phyloP scores from a whole-genome alignment of 129 eudicot species.

The Pseudognaphalium luteoalbum region DNA sequence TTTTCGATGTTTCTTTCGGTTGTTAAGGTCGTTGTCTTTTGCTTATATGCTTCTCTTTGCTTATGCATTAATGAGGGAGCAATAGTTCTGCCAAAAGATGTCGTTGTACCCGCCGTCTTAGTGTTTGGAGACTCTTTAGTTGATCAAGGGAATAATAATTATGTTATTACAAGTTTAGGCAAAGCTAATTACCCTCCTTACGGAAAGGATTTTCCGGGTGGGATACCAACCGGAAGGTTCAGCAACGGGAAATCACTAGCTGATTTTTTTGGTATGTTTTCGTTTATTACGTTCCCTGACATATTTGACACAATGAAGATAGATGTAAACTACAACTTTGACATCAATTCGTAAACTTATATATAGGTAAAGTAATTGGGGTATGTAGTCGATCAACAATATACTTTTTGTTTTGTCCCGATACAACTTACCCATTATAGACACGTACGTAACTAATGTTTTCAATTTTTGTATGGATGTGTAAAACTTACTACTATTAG shows the following conservation, averaged over 20 bases:
- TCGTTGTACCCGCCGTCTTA: conserved; percentile 44
- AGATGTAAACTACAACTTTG: no score
- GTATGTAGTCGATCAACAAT: no score
- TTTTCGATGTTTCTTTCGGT: neutral
- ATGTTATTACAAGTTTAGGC: conserved; percentile 33
- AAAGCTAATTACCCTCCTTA: conserved; percentile 65
- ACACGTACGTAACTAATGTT: no score
- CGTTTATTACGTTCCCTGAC: neutral
- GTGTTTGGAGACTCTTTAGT: conserved; percentile 73
- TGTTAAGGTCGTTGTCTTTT: conserved; percentile 3
- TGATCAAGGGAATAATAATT: conserved; percentile 72
- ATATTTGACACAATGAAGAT: no score
- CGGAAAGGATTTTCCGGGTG: no score
- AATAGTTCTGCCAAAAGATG: conserved; percentile 29
- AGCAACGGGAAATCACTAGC: conserved; percentile 61
- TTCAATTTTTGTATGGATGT: no score
- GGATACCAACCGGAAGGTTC: no score
- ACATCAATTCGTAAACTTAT: no score
- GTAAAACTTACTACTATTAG: no score
- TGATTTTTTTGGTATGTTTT: conserved; percentile 43
- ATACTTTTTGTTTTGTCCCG: no score
- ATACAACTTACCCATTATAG: no score
- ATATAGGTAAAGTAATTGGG: no score
- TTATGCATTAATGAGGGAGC: conserved; percentile 17
- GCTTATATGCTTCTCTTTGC: conserved; percentile 2